These are phyloP conservation scores for Kwoniella bestiolae DNA, from an alignment of 768 basidiomycete species.

Conservation along the genomic window DNA sequence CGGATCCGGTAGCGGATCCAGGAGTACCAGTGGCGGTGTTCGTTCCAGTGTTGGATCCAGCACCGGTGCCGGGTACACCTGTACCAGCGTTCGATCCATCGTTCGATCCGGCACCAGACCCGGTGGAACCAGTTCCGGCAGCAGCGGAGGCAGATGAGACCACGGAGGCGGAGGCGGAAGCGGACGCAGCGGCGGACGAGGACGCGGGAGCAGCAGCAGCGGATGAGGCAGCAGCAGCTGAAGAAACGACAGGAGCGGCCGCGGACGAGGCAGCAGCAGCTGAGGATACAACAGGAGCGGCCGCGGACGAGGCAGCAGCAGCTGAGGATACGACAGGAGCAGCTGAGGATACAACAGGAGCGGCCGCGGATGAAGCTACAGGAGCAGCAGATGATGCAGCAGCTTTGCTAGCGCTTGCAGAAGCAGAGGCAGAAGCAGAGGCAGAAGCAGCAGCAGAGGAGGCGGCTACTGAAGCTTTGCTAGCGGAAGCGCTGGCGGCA, in stretches of 20 bases:
- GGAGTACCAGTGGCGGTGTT: conserved; percentile 12
- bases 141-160: conserved; percentile 14
- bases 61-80: conserved; percentile 16
- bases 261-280: conserved; percentile 1
- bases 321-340: neutral
- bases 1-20: neutral
- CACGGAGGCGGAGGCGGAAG: conserved; percentile 10
- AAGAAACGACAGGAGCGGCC: conserved; percentile 1
- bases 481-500: conserved; percentile 3
- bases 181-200: conserved; percentile 16
- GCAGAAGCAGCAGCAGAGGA: conserved; percentile 5
- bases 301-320: conserved; percentile 1
- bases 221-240: conserved; percentile 4
- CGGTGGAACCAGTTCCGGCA: conserved; percentile 23
- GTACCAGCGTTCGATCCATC: conserved; percentile 10
- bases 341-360: neutral
- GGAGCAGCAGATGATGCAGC: conserved; percentile 8
- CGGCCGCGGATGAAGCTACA: neutral
- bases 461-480: conserved; percentile 4
- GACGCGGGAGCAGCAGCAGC: conserved; percentile 21
- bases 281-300: conserved; percentile 1
- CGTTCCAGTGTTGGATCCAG: conserved; percentile 17
- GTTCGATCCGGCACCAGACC: neutral
- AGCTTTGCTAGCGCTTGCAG: conserved; percentile 6
- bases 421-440: neutral